A percentile compares a stretch with the other conserved stretches of the same genome.
Evolutionary conservation across 2,329 filamentous ascomycete species (phyloP).

Genomic region (Pseudogymnoascus verrucosus): DNA sequence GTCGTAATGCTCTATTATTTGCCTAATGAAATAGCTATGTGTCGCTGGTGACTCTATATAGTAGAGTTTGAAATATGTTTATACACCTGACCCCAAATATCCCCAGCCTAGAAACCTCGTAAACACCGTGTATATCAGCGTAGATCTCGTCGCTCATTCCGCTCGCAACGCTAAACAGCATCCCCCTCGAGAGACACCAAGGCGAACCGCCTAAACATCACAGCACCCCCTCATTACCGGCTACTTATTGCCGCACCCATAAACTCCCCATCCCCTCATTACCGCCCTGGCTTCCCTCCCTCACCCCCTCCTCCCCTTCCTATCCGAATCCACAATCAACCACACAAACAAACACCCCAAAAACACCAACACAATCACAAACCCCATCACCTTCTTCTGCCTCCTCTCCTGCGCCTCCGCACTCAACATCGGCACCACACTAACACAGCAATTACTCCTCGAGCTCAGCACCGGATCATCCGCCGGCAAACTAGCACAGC

Average conservation of each 20-base stretch:
- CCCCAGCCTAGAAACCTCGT: background rate
- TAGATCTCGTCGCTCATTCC: background rate
- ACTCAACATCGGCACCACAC: background rate
- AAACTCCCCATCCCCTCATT: background rate
- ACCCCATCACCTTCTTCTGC: background rate
- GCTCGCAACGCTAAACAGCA: background rate
- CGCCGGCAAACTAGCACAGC: background rate
- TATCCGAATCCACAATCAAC: background rate
- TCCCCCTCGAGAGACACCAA: background rate
- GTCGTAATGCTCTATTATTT: background rate
- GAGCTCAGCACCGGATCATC: background rate
- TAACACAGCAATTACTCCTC: background rate
- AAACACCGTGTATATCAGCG: background rate
- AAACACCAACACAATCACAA: background rate
- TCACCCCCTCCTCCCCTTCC: background rate
- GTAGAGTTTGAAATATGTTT: background rate
- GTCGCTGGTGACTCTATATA: background rate
- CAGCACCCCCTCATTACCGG: background rate
- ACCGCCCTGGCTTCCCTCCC: background rate
- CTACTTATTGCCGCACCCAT: background rate
- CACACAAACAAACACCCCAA: conserved; percentile 4
- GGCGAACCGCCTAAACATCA: background rate
- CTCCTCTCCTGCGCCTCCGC: conserved; percentile 1
- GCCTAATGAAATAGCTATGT: background rate
- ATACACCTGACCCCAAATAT: background rate